Evolutionary conservation across 805 yeast genomes (phyloP).

Genomic region (Cyberlindnera misumaiensis): DNA sequence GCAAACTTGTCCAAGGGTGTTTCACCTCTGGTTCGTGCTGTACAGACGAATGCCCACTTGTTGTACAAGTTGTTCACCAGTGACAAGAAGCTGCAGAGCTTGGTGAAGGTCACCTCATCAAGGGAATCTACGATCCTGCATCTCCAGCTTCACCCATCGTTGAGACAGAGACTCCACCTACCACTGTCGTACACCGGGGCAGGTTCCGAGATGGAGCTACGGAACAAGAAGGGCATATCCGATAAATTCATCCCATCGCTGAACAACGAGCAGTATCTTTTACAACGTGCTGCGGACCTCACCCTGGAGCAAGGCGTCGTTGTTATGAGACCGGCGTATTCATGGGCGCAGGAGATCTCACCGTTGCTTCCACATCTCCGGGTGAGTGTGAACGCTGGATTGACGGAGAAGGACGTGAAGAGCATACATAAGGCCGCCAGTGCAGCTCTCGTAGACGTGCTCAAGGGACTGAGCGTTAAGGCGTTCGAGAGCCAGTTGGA

Average conservation of each 20-base stretch:
- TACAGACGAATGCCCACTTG: constrained; percentile 34
- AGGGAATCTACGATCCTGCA: constrained; percentile 64
- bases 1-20: constrained; percentile 33
- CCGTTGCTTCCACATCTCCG: constrained; percentile 61
- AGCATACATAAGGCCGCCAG: constrained; percentile 35
- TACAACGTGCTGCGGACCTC: constrained; percentile 61
- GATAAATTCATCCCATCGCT: constrained; percentile 29
- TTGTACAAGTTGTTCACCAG: constrained; percentile 36
- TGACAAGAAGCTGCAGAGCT: constrained; percentile 29
- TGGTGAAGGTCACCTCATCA: constrained; percentile 48
- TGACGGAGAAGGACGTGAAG: constrained; percentile 38
- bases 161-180: constrained; percentile 36
- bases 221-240: constrained; percentile 26
- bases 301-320: constrained; percentile 48
- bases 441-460: constrained; percentile 5
- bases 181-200: constrained; percentile 33
- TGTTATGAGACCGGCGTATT: constrained; percentile 55
- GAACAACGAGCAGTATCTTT: constrained; percentile 46
- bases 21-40: constrained; percentile 26
- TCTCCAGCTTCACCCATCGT: constrained; percentile 47
- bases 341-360: constrained; percentile 67
- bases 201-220: constrained; percentile 19
- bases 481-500: constrained; percentile 2
- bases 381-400: constrained; percentile 40
- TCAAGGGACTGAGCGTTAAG: constrained; percentile 6